phyloP scores from a whole-genome alignment of 164 flowering plant genomes.

The Nymphaea colorata region DNA sequence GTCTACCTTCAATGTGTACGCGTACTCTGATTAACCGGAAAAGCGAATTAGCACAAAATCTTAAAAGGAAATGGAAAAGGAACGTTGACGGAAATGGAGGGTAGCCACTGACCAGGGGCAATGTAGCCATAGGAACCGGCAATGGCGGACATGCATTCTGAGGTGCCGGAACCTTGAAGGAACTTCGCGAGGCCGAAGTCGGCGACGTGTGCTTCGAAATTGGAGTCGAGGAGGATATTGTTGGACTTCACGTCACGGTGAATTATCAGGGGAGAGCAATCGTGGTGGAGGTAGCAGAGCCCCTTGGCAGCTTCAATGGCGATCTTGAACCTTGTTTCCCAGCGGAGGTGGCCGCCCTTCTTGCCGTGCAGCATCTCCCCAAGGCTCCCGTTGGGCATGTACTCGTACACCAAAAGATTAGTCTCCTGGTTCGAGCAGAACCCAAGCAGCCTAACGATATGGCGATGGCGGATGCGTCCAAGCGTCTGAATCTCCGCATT shows the following conservation, averaged over 20 bases:
- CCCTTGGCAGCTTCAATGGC: conserved; percentile 94
- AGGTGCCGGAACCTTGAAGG: conserved; percentile 88
- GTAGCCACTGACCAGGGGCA: conserved; percentile 82
- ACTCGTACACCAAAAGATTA: conserved; percentile 82
- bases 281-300: conserved; percentile 95
- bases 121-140: conserved; percentile 98
- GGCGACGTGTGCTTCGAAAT: conserved; percentile 92
- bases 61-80: background rate
- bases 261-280: conserved; percentile 89
- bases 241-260: conserved; percentile 96
- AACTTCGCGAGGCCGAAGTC: conserved; percentile 99
- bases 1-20: conserved; percentile 89
- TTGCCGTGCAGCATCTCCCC: conserved; percentile 97
- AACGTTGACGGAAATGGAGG: conserved; percentile 36
- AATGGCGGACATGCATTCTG: conserved; percentile 98
- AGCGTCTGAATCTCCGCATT: conserved; percentile 94
- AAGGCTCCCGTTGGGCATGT: conserved; percentile 94
- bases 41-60: background rate
- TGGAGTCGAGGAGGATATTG: conserved; percentile 83
- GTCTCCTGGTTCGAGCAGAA: conserved; percentile 95
- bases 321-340: conserved; percentile 94
- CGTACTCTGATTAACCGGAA: conserved; percentile 54
- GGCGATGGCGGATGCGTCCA: conserved; percentile 85
- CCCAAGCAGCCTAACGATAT: conserved; percentile 82
- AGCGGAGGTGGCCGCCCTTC: conserved; percentile 91